These are phyloP conservation scores for Diutina pseudorugosa DNA, from an alignment of 1,139 yeast species.

Conservation along the genomic window DNA sequence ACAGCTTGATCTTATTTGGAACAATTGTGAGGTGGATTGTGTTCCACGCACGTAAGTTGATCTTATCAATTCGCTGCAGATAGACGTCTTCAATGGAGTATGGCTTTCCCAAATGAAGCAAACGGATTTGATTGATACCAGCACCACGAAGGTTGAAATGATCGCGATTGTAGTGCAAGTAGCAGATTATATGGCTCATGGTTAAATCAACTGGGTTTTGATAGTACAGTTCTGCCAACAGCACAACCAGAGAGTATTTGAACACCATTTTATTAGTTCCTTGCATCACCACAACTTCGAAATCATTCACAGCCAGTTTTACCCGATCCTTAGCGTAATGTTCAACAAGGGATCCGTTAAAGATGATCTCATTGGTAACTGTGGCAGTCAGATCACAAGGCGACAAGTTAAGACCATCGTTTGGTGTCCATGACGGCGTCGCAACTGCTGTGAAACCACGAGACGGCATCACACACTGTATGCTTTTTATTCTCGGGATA, in stretches of 20 bases:
- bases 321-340: neutral
- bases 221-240: neutral
- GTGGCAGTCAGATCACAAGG: conserved; percentile 4
- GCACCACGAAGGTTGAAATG: neutral
- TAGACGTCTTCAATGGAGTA: neutral
- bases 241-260: neutral
- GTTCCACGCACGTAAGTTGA: neutral
- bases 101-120: conserved; percentile 1
- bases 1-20: neutral
- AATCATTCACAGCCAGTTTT: neutral
- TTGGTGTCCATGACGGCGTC: neutral
- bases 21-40: neutral
- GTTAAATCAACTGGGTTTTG: neutral
- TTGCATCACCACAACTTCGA: neutral
- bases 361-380: conserved; percentile 2
- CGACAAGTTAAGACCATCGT: neutral
- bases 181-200: neutral
- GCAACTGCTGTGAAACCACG: neutral
- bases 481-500: neutral
- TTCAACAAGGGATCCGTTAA: neutral
- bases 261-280: neutral
- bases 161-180: conserved; percentile 1
- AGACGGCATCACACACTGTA: neutral
- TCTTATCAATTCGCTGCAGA: neutral
- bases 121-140: neutral